Evolutionary conservation across 2,329 filamentous ascomycete genomes (phyloP).

Genomic region (Colletotrichum zoysiae): DNA sequence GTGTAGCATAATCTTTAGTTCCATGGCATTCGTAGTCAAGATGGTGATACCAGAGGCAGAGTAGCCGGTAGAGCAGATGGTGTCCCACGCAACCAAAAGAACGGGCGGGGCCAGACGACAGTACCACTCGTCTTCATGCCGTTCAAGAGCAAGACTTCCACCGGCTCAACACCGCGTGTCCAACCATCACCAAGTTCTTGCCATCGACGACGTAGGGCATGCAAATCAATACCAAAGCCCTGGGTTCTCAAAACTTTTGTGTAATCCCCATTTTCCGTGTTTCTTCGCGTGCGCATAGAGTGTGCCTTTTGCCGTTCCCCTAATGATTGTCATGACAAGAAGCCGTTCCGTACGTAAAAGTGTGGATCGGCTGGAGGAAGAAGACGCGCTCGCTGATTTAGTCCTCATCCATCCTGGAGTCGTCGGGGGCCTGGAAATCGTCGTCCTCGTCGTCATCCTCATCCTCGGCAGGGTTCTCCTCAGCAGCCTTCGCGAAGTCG

Average conservation of each 20-base stretch:
- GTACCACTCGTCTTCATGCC: slow-evolving; percentile 24
- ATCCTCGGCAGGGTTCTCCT: slow-evolving; percentile 80
- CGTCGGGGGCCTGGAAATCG: slow-evolving; percentile 73
- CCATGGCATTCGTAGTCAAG: slow-evolving; percentile 32
- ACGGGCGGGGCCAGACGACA: slow-evolving; percentile 14
- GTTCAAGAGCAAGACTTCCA: slow-evolving; percentile 26
- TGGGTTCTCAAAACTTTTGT: slow-evolving; percentile 35
- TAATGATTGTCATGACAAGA: slow-evolving; percentile 8
- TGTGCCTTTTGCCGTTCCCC: slow-evolving; percentile 20
- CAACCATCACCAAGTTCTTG: slow-evolving; percentile 24
- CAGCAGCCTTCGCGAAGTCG: slow-evolving; percentile 91
- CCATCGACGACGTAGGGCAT: slow-evolving; percentile 19
- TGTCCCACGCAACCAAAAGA: slow-evolving; percentile 6
- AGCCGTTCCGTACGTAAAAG: neutral
- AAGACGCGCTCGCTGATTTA: slow-evolving; percentile 44
- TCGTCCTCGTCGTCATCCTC: slow-evolving; percentile 85
- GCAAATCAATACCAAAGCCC: slow-evolving; percentile 10
- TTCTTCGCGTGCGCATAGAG: neutral
- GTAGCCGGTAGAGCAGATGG: slow-evolving; percentile 15
- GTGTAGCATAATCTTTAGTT: slow-evolving; percentile 36
- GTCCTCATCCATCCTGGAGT: slow-evolving; percentile 79
- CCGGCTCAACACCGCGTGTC: slow-evolving; percentile 26
- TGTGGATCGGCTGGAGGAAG: neutral
- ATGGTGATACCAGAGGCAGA: slow-evolving; percentile 23
- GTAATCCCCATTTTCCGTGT: slow-evolving; percentile 27